These are phyloP conservation scores for Globisporangium spinosum DNA, from an alignment of 352 stramenopile genomes.

Conservation along the genomic window DNA sequence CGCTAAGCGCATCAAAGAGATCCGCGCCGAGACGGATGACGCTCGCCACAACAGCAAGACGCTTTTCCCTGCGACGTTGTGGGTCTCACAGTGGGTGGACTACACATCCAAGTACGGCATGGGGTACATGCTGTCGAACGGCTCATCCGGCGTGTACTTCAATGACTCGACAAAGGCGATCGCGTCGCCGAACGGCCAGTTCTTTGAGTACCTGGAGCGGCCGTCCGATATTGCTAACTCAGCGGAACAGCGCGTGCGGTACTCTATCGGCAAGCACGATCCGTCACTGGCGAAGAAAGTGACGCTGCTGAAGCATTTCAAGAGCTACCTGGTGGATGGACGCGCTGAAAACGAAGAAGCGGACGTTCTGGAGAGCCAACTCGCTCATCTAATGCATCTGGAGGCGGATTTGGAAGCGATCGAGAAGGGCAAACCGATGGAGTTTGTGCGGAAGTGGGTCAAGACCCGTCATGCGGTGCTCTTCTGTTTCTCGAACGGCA, in stretches of 20 bases:
- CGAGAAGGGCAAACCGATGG: slow-evolving; percentile 48
- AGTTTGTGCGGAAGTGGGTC: slow-evolving; percentile 98
- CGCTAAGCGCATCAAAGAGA: slow-evolving; percentile 62
- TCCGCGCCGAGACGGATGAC: slow-evolving; percentile 44
- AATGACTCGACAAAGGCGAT: slow-evolving; percentile 99
- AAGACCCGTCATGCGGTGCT: slow-evolving; percentile 97
- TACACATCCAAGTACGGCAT: slow-evolving; percentile 99
- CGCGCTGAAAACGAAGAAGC: slow-evolving; percentile 50
- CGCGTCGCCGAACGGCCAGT: slow-evolving; percentile 74
- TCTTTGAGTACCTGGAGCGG: slow-evolving; percentile 96
- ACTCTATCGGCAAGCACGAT: slow-evolving; percentile 71
- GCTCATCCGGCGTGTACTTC: slow-evolving; percentile 95
- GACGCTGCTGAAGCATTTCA: slow-evolving; percentile 96
- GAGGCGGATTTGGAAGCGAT: slow-evolving; percentile 22
- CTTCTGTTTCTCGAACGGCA: slow-evolving; percentile 96
- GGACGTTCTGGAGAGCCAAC: slow-evolving; percentile 39
- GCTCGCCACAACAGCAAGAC: slow-evolving; percentile 19
- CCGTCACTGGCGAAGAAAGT: slow-evolving; percentile 95
- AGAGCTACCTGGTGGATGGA: slow-evolving; percentile 93
- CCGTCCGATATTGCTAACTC: slow-evolving; percentile 40
- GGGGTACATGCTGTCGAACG: slow-evolving; percentile 96
- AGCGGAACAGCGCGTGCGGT: slow-evolving; percentile 34
- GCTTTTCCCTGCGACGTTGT: slow-evolving; percentile 67
- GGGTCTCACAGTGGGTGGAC: slow-evolving; percentile 97
- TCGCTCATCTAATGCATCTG: slow-evolving; percentile 25